Base-by-base conservation (phyloP, 1,139 yeast species). In the Yamadazyma siamensis region DNA sequence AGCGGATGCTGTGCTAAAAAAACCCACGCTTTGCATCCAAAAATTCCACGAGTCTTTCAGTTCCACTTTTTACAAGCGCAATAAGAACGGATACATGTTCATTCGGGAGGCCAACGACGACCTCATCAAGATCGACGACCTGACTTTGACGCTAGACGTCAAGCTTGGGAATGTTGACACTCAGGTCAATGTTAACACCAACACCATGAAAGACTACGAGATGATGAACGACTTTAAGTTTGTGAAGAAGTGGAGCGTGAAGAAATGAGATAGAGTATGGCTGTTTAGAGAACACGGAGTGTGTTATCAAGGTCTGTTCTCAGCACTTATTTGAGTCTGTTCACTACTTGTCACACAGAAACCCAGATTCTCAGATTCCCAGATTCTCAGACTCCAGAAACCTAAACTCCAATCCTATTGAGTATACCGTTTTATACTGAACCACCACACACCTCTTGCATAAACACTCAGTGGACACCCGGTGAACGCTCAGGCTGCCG, bases 81-180 rank as follows among this genome's bases (percentile, higher is more conserved):
- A 61, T 27, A 35, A 43, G 10, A 58, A 57, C 29, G 65, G 66
- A 10, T 62, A 61, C 38, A 62, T 62, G 69, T 62, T 61, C 38
- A 58, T 56, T 11, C 48, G 54, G 25, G 69, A 62, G 32, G 54
- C 65, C 10, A 52, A 44, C 25, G 48, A 44, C 31, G 48, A 44
- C 18, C 29, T 44, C 17, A 42, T 44, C 6, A 44, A 44, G 19
- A 32, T 43, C 5, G 46, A 44, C 20, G 44, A 44, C 21, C 26
- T 23, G 22, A 33, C 19, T 4, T 26, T 35, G 16, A 35, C 26
- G 2, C 13, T 35, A 9, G 17, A 22, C 7, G 32, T 42, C n/a
- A 29, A 31, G 13, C 21, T 44, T 9, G 38, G 34, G 4, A 21
- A 21, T 15, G 20, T 23, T 4, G 21, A 21, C 8, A 30, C 28